Base-by-base conservation (phyloP, 2,329 filamentous ascomycete genomes). In the Verticillium nubilum region DNA sequence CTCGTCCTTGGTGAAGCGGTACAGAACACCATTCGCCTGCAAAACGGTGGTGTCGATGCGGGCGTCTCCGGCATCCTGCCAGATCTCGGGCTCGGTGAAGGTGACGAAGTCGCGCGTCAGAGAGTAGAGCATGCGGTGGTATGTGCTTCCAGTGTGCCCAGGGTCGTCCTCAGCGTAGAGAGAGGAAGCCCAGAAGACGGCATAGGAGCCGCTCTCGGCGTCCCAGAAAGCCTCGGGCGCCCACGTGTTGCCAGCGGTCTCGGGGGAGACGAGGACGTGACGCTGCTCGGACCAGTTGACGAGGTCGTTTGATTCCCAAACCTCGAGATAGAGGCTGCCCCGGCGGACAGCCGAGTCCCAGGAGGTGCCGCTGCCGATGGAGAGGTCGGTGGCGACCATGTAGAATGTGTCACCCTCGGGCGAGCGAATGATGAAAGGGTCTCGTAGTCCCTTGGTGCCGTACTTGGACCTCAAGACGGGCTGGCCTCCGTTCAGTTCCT, bases 1-100 rank as follows among this genome's bases (percentile, higher is more conserved):
- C 59, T 84, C 81, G 50, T 84, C 81, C 60, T 84, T 84, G 19
- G 80, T 83, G 65, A 84, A 84, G 10, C 81, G 79, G 64, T 81
- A 80, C 66, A 78, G 83, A 0, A 67, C 68, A 12, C 67, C 67
- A 1, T 71, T 72, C 0, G 73, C 73, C 57, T 78, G 70, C 15
- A 83, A 65, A 0, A 83, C 78, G 0, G 80, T 83, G 0, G 80
- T 78, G 63, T 84, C 81, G 26, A 84, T 84, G 1, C 80, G 74
- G 1, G 81, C 78, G 55, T 73, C 74, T 10, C 78, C 76, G 2
- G 76, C 77, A 55, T 84, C 81, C 58, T 83, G 80, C 80, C 80
- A 83, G 19, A 81, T 66, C 50, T 74, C 66, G 0, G 80, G 70
- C 29, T 76, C 72, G 55, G 74, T 77, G 61, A 82, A 83, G 0